A percentile compares a stretch with the other conserved stretches of the same genome.
phyloP scores from a whole-genome alignment of 2,329 filamentous ascomycete species.

The Cladophialophora carrionii region DNA sequence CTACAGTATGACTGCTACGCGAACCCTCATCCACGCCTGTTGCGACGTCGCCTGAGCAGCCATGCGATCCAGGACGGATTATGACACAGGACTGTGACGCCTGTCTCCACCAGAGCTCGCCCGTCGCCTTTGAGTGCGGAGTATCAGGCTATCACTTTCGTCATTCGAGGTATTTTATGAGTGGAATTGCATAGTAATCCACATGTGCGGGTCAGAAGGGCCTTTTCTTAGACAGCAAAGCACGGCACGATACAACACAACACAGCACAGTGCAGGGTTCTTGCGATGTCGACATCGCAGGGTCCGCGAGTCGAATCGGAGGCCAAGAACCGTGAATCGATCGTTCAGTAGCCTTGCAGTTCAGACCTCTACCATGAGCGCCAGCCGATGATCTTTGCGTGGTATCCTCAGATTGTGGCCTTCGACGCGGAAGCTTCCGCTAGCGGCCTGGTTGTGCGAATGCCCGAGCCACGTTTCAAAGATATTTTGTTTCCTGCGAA shows the following conservation, averaged over 20 bases:
- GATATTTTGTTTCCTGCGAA: not conserved
- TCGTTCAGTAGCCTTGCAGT: not conserved
- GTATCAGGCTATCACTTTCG: not conserved
- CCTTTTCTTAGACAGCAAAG: constrained; percentile 19
- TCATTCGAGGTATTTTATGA: constrained; percentile 8
- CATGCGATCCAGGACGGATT: not conserved
- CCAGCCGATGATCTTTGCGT: not conserved
- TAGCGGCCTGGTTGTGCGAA: not conserved
- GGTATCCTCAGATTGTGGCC: not conserved
- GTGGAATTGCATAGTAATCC: not conserved
- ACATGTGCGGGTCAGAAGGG: constrained; percentile 9
- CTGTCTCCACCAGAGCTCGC: not conserved
- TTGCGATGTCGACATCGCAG: not conserved
- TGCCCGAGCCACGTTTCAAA: not conserved
- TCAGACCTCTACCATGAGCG: not conserved
- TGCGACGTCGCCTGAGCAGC: not conserved
- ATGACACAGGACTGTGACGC: not conserved
- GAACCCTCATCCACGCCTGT: not conserved
- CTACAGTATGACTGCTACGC: not conserved
- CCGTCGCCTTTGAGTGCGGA: not conserved
- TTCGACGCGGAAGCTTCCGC: not conserved
- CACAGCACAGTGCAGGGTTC: not conserved
- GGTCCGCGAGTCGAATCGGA: not conserved
- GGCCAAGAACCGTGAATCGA: not conserved
- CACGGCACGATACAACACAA: not conserved